Evolutionary conservation across 2,329 filamentous ascomycete species (phyloP).

Genomic region (Aspergillus fumigatus): DNA sequence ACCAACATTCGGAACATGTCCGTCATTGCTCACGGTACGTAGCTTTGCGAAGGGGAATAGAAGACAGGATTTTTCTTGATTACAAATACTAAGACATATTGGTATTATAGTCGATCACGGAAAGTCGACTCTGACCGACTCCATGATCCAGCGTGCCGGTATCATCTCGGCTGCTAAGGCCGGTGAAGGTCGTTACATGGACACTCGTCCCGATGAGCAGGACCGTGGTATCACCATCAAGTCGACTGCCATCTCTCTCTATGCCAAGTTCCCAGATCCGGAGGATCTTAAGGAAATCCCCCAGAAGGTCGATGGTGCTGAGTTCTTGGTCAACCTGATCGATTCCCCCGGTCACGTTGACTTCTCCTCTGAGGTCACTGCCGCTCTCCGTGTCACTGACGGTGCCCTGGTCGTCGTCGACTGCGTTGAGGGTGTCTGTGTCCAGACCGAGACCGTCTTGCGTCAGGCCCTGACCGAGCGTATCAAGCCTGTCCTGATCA

Average conservation of each 20-base stretch:
- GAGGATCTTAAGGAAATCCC: slow-evolving; percentile 96
- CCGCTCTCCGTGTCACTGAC: slow-evolving; percentile 98
- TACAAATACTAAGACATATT: slow-evolving; percentile 2
- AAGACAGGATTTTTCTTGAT: background rate
- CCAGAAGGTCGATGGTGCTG: slow-evolving; percentile 79
- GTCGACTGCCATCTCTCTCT: slow-evolving; percentile 98
- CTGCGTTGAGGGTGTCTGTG: slow-evolving; percentile 99
- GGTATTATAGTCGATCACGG: slow-evolving; percentile 78
- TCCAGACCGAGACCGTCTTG: slow-evolving; percentile 99
- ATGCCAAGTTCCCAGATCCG: slow-evolving; percentile 71
- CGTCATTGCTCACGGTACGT: slow-evolving; percentile 93
- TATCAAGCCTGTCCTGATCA: slow-evolving; percentile 99
- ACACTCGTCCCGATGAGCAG: slow-evolving; percentile 96
- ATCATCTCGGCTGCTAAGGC: slow-evolving; percentile 98
- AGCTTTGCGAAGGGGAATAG: background rate
- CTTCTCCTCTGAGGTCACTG: slow-evolving; percentile 99
- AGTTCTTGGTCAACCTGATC: slow-evolving; percentile 99
- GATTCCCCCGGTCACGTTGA: slow-evolving; percentile 99
- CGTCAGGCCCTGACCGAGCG: slow-evolving; percentile 99
- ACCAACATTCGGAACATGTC: slow-evolving; percentile 89
- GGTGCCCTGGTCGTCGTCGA: slow-evolving; percentile 99
- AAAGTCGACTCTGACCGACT: slow-evolving; percentile 99
- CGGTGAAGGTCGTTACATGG: slow-evolving; percentile 91
- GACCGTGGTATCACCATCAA: slow-evolving; percentile 99
- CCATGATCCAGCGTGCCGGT: slow-evolving; percentile 97